phyloP scores from a whole-genome alignment of 257 asterid species.

The Perilla frutescens region DNA sequence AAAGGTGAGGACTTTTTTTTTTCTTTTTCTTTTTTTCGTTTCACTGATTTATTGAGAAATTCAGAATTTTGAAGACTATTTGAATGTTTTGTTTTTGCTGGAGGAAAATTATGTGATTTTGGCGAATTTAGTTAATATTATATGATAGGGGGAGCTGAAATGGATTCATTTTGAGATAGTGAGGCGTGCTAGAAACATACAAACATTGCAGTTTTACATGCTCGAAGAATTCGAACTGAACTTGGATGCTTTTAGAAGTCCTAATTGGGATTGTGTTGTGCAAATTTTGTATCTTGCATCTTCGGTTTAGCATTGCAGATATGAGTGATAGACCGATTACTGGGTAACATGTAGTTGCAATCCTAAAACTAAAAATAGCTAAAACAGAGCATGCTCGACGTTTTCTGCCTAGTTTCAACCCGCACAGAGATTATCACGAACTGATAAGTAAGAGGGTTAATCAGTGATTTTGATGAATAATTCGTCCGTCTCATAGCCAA shows the following conservation, averaged over 20 bases:
- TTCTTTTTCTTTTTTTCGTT: background rate
- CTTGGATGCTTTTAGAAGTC: constrained; percentile 3
- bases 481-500: background rate
- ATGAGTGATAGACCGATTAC: background rate
- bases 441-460: background rate
- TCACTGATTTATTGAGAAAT: background rate
- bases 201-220: background rate
- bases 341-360: background rate
- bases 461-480: background rate
- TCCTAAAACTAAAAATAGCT: background rate
- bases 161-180: background rate
- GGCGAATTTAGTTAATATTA: background rate
- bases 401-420: background rate
- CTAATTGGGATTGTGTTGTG: background rate
- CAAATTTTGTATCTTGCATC: background rate
- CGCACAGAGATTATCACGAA: background rate
- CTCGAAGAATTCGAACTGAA: constrained; percentile 18
- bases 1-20: constrained; percentile 52
- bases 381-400: background rate
- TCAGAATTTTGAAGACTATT: background rate
- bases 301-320: background rate
- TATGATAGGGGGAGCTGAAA: background rate
- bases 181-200: background rate
- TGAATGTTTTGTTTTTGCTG: constrained; percentile 14
- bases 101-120: background rate